Evolutionary conservation across 768 basidiomycete species (phyloP).

Genomic region (Macrolepiota albuminosa): DNA sequence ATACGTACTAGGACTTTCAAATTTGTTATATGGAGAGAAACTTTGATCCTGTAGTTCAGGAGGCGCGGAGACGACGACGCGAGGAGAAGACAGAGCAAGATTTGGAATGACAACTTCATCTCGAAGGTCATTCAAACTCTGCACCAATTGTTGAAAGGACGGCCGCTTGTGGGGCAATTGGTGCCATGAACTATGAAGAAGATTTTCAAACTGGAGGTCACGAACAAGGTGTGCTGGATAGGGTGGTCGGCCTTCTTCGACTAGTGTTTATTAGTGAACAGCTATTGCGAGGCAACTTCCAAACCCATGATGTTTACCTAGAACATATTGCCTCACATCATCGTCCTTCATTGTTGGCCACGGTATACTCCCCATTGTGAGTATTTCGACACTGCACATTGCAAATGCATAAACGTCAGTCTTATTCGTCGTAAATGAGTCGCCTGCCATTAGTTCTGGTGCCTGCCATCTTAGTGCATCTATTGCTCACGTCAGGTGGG

Average conservation of each 20-base stretch:
- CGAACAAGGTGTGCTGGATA: slow-evolving; percentile 6
- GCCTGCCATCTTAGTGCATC: slow-evolving; percentile 56
- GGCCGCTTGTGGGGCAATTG: slow-evolving; percentile 4
- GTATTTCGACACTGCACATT: slow-evolving; percentile 58
- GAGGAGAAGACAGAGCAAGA: slow-evolving; percentile 1
- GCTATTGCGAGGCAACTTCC: not conserved
- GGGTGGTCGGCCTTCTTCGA: slow-evolving; percentile 10
- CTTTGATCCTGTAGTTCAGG: not conserved
- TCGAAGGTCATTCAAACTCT: not conserved
- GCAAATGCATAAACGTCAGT: slow-evolving; percentile 69
- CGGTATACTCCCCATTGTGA: slow-evolving; percentile 57
- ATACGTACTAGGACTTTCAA: slow-evolving; percentile 2
- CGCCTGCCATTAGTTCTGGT: slow-evolving; percentile 55
- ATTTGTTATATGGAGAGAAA: not conserved
- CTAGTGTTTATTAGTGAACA: not conserved
- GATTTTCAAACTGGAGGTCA: not conserved
- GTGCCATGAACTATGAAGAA: slow-evolving; percentile 8
- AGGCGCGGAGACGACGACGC: slow-evolving; percentile 2
- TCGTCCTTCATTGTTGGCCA: slow-evolving; percentile 51
- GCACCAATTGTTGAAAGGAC: slow-evolving; percentile 2
- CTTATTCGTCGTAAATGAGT: slow-evolving; percentile 35
- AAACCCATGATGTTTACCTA: slow-evolving; percentile 30
- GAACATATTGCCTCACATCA: slow-evolving; percentile 43
- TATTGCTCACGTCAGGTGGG: not conserved
- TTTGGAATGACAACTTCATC: not conserved